Evolutionary conservation across 1,139 yeast genomes (phyloP), one percentile per base, ranked within the genome.

Genomic region (Suhomyces terraborum): DNA sequence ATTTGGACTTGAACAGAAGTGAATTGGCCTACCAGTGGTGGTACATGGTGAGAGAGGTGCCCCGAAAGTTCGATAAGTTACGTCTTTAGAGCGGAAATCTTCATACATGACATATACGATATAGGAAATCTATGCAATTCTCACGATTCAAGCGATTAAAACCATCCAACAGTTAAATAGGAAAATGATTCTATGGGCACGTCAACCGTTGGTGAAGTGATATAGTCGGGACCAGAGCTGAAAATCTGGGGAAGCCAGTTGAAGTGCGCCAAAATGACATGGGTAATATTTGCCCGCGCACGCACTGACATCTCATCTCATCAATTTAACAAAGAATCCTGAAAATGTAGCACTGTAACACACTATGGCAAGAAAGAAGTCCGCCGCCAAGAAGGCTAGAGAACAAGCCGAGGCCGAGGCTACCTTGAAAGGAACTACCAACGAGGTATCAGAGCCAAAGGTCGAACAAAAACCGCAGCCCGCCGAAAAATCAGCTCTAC

Each of bases 291-390:
- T 10, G 10, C 22, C 10, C n/a, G 12, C 20, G 27, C 42, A 34
- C 41, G 38, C 27, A 35, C 32, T 13, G 36, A 20, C 35, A 42
- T 38, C 42, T 45, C 50, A 47, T 49, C 48, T 41, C 48, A 42
- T 37, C 33, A 21, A 27, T 36, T 23, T 23, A 31, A 22, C 27
- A n/a, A 18, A n/a, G n/a, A n/a, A n/a, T n/a, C n/a, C n/a, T n/a
- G 8, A 14, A 16, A 10, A 17, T 17, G 16, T 10, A n/a, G 26
- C 14, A n/a, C 17, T 24, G 14, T 13, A 26, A 23, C 8, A 18
- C 12, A 38, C 31, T 19, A 88, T 88, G 96, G 86, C 95, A 34
- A 82, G 96, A 79, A 88, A 88, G 82, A 88, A 88, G 76, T 84
- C 95, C 19, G 93, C 94, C 32, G 75, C 93, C 44, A 86, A 84